Evolutionary conservation across 345 rosid genomes (phyloP).

Genomic region (Sonneratia alba): DNA sequence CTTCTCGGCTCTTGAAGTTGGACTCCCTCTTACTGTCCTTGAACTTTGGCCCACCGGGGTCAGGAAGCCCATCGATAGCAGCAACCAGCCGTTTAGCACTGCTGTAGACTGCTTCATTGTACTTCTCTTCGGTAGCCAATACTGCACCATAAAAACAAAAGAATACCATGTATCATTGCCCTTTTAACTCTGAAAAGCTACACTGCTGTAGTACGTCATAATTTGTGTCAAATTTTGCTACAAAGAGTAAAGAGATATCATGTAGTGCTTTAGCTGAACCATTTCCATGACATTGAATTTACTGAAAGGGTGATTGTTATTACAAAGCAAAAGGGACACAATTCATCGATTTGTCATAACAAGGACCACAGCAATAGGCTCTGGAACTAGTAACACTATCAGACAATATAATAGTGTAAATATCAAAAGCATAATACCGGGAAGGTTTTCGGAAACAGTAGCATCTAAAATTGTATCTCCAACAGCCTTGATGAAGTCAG

Average conservation of each 20-base stretch:
- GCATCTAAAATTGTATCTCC: constrained; percentile 86
- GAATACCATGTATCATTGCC: background rate
- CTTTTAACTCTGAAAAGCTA: background rate
- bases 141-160: constrained; percentile 33
- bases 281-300: no score
- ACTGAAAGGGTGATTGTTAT: no score
- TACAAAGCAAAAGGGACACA: no score
- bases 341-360: no score
- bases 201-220: background rate
- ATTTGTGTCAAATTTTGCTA: background rate
- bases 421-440: constrained; percentile 33
- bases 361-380: background rate
- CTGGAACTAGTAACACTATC: background rate
- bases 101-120: constrained; percentile 78
- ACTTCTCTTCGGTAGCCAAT: constrained; percentile 90
- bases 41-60: constrained; percentile 68
- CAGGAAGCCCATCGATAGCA: constrained; percentile 92
- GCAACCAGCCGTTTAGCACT: constrained; percentile 84
- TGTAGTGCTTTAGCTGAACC: background rate
- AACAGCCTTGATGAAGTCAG: constrained; percentile 75
- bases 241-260: background rate
- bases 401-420: background rate
- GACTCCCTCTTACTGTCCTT: constrained; percentile 82
- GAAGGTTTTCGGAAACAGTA: constrained; percentile 86
- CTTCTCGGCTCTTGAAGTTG: constrained; percentile 78